Evolutionary conservation across 306 rosid genomes (phyloP).

Genomic region (Morella rubra): DNA sequence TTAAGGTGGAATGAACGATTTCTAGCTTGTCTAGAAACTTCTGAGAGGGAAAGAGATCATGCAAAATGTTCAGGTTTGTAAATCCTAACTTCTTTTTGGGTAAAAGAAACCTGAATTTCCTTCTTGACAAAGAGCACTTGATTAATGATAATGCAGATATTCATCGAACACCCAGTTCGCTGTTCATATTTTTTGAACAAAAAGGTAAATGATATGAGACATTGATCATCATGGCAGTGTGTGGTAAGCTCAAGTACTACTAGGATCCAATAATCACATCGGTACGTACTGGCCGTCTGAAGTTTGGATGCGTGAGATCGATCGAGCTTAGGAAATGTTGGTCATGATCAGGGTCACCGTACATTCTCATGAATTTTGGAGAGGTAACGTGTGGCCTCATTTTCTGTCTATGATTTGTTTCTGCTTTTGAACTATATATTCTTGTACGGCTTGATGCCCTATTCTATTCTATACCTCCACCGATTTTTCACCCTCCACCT

Average conservation of each 20-base stretch:
- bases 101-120: slow-evolving; percentile 1
- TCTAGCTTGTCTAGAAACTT: slow-evolving; percentile 8
- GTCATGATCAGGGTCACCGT: slow-evolving; percentile 28
- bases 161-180: background rate
- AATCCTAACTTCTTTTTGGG: background rate
- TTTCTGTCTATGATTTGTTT: slow-evolving; percentile 28
- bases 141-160: slow-evolving; percentile 4
- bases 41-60: slow-evolving; percentile 12
- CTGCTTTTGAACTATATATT: slow-evolving; percentile 21
- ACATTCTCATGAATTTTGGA: slow-evolving; percentile 30
- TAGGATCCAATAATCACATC: background rate
- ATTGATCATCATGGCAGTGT: background rate
- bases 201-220: background rate
- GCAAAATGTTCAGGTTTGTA: slow-evolving; percentile 7
- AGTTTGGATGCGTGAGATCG: background rate
- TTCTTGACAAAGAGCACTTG: slow-evolving; percentile 25
- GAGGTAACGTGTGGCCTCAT: slow-evolving; percentile 41
- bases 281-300: background rate
- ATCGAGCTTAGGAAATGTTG: too few relatives aligned
- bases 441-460: slow-evolving; percentile 24
- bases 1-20: slow-evolving; percentile 9
- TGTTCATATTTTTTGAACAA: background rate
- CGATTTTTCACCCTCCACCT: background rate
- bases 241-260: too few relatives aligned
- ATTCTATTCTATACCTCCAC: slow-evolving; percentile 6